Conservation (phyloP, 176 grass and related monocot genomes). For the Oryza officinalis region DNA sequence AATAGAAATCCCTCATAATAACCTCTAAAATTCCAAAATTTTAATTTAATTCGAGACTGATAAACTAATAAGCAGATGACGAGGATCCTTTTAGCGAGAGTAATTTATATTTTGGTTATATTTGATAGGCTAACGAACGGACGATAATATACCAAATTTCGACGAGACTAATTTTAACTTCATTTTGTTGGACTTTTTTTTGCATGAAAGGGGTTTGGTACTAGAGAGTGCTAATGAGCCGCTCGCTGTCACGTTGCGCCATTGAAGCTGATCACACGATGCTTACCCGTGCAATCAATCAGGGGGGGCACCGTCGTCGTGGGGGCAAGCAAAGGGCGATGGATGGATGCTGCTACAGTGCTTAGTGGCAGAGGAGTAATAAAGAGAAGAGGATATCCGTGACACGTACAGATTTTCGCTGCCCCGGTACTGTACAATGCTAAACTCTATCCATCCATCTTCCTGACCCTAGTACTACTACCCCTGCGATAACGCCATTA, state of each 20-base stretch:
- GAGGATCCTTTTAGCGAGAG: too few species aligned
- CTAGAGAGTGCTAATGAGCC: neutral
- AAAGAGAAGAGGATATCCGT: slow-evolving; percentile 29
- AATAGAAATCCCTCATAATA: too few species aligned
- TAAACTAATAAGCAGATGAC: too few species aligned
- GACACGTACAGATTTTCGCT: slow-evolving; percentile 26
- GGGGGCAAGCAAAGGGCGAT: too few species aligned
- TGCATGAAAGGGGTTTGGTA: neutral
- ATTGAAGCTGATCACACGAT: slow-evolving; percentile 43
- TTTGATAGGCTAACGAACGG: too few species aligned
- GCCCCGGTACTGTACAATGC: neutral
- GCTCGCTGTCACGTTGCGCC: neutral
- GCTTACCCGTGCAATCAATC: slow-evolving; percentile 32
- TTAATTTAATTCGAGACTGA: too few species aligned
- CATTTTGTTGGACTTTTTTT: too few species aligned
- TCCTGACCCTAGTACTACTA: neutral
- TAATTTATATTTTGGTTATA: too few species aligned
- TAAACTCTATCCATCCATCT: too few species aligned
- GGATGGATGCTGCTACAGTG: neutral
- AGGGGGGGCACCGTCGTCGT: neutral
- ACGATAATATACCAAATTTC: too few species aligned
- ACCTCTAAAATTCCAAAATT: too few species aligned
- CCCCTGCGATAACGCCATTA: neutral
- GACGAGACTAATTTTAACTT: too few species aligned
- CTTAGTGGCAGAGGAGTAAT: neutral